These are phyloP conservation scores for Cutaneotrichosporon daszewskae DNA, from an alignment of 1,284 basidiomycete species.

Conservation along the genomic window DNA sequence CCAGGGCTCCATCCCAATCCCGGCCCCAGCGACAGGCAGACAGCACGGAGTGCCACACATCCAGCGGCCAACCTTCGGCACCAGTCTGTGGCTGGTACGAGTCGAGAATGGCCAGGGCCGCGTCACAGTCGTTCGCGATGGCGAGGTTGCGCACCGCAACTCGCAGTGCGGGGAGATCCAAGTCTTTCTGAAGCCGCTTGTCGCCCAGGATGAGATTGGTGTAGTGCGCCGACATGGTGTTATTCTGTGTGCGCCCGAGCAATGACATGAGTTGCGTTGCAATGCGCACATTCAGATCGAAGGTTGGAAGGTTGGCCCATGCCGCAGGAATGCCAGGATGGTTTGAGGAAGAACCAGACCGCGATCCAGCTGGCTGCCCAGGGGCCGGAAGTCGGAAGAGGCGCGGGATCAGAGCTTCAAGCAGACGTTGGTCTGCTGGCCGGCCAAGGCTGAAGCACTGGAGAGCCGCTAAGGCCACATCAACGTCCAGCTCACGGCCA, in stretches of 20 bases:
- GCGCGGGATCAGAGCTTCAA: conserved; percentile 22
- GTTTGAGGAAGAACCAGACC: neutral
- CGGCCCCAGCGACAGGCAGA: conserved; percentile 28
- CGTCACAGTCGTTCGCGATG: conserved; percentile 16
- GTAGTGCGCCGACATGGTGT: conserved; percentile 17
- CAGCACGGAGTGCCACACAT: conserved; percentile 23
- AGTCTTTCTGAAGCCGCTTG: conserved; percentile 3
- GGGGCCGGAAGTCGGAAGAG: conserved; percentile 30
- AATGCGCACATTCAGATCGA: conserved; percentile 15
- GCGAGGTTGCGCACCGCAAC: conserved; percentile 9
- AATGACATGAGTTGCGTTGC: conserved; percentile 23
- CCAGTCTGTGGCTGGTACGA: conserved; percentile 22
- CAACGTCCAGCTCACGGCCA: conserved; percentile 25
- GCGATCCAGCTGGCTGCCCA: conserved; percentile 13
- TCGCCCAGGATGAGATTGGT: conserved; percentile 18
- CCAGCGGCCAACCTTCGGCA: conserved; percentile 23
- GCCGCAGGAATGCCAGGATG: neutral
- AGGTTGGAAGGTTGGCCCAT: conserved; percentile 9
- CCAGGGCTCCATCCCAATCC: conserved; percentile 31
- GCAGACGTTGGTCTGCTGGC: conserved; percentile 29
- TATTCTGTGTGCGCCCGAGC: conserved; percentile 7
- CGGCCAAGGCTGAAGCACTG: conserved; percentile 24
- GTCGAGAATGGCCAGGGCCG: conserved; percentile 22
- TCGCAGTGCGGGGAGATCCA: conserved; percentile 17
- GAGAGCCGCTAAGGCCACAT: conserved; percentile 24